phyloP scores from a whole-genome alignment of 495 filamentous ascomycete species.

The Thermothielavioides terrestris region DNA sequence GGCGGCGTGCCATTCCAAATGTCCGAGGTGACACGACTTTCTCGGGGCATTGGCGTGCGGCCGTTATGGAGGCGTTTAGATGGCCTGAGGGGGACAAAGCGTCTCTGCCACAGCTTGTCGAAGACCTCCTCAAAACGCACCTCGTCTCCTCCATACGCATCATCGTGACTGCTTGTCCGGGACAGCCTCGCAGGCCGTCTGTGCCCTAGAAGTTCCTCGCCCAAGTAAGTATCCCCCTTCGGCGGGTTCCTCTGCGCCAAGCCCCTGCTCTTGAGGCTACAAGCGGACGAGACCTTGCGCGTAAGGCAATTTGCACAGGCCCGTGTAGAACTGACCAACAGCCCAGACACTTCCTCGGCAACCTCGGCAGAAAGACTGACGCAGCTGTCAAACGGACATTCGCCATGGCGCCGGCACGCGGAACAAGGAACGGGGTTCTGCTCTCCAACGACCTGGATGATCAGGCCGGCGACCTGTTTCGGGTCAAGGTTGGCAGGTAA shows the following conservation, averaged over 20 bases:
- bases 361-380: not conserved
- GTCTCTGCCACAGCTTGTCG: too few species aligned
- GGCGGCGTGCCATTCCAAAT: not conserved
- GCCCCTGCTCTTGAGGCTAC: slow-evolving; percentile 2
- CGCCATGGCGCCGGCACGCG: slow-evolving; percentile 6
- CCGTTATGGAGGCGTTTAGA: not conserved
- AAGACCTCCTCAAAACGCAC: not conserved
- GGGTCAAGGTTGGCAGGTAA: not conserved
- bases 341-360: not conserved
- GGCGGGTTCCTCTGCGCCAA: too few species aligned
- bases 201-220: not conserved
- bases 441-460: slow-evolving; percentile 7
- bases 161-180: not conserved
- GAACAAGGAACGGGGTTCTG: not conserved
- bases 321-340: not conserved
- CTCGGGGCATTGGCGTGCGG: too few species aligned
- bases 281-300: not conserved
- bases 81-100: not conserved
- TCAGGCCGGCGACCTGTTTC: not conserved
- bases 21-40: too few species aligned
- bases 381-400: slow-evolving; percentile 5
- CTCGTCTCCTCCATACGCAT: not conserved
- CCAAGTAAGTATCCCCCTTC: not conserved
- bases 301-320: slow-evolving; percentile 12
- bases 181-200: not conserved